Evolutionary conservation across 192 early-diverging fungal genomes (phyloP).

Genomic region (Martensiomyces pterosporus): DNA sequence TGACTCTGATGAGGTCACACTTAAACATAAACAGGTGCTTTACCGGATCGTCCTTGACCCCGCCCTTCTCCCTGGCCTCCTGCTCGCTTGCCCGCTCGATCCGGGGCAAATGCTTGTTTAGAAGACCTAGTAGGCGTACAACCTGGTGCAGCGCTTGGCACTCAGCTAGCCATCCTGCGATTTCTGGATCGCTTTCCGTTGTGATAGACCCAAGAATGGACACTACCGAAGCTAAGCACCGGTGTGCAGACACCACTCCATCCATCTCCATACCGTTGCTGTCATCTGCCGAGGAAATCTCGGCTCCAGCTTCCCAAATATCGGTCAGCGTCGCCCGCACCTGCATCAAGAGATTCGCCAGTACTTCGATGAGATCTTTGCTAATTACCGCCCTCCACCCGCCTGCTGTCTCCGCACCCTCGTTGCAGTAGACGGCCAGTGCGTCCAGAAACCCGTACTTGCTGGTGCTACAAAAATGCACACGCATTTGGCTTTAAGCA

Average conservation of each 20-base stretch:
- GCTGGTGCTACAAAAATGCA: not conserved
- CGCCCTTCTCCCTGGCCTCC: not conserved
- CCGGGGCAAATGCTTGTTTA: conserved; percentile 30
- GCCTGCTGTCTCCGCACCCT: not conserved
- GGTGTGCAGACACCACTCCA: conserved; percentile 13
- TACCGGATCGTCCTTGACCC: not conserved
- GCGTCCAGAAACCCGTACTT: conserved; percentile 27
- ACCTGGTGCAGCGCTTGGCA: conserved; percentile 7
- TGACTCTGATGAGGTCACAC: conserved; percentile 35
- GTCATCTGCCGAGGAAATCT: not conserved
- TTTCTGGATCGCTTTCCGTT: conserved; percentile 1
- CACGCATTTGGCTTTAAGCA: too few relatives aligned
- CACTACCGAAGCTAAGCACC: conserved; percentile 11
- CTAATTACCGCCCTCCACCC: not conserved
- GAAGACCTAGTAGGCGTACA: conserved; percentile 22
- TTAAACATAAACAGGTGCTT: conserved; percentile 41
- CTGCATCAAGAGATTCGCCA: conserved; percentile 1
- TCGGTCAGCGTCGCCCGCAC: conserved; percentile 3
- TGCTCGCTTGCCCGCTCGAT: conserved; percentile 11
- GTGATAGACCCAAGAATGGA: conserved; percentile 23
- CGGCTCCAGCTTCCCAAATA: conserved; percentile 9
- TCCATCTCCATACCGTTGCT: conserved; percentile 8
- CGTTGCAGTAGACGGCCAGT: conserved; percentile 35
- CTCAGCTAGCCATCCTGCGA: conserved; percentile 8
- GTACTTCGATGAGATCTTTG: not conserved